These are phyloP conservation scores for Zoysia pacifica DNA, from an alignment of 176 grass and related monocot genomes.

Conservation along the genomic window DNA sequence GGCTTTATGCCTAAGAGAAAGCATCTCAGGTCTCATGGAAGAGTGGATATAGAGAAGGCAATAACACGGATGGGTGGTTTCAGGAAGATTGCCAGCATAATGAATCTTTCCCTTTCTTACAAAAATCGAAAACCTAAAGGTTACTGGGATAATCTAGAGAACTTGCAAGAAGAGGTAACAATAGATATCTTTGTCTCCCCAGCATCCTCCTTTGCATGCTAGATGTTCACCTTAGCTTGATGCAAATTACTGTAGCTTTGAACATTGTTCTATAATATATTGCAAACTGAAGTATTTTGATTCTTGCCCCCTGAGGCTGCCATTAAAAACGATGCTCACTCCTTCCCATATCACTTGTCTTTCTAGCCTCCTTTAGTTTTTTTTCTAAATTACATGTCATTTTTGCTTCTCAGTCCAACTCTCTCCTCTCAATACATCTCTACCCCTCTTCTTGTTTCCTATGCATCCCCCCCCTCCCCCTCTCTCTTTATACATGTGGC, in stretches of 20 bases:
- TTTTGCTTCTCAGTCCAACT: too few relatives aligned
- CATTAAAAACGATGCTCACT: neutral
- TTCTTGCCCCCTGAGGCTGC: neutral
- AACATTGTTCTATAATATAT: neutral
- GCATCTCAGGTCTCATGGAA: conserved; percentile 76
- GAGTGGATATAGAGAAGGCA: conserved; percentile 98
- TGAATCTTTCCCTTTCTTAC: conserved; percentile 88
- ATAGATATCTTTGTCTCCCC: neutral
- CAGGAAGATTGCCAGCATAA: conserved; percentile 72
- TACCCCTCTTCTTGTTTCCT: too few relatives aligned
- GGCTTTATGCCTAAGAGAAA: conserved; percentile 99
- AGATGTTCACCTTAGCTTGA: neutral
- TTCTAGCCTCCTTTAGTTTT: too few relatives aligned
- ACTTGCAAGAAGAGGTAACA: conserved; percentile 89
- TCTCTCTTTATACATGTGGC: too few relatives aligned
- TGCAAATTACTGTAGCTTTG: neutral
- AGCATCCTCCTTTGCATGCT: neutral
- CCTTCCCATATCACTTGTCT: too few relatives aligned
- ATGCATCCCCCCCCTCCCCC: too few relatives aligned
- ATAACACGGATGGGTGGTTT: conserved; percentile 96
- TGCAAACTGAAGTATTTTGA: neutral
- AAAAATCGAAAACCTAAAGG: conserved; percentile 90
- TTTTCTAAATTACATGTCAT: too few relatives aligned
- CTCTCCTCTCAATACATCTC: too few relatives aligned
- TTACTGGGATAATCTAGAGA: conserved; percentile 97